Evolutionary conservation across 2,329 filamentous ascomycete species (phyloP), one percentile per base, ranked within the genome.

Genomic region (Tolypocladium guangdongense): DNA sequence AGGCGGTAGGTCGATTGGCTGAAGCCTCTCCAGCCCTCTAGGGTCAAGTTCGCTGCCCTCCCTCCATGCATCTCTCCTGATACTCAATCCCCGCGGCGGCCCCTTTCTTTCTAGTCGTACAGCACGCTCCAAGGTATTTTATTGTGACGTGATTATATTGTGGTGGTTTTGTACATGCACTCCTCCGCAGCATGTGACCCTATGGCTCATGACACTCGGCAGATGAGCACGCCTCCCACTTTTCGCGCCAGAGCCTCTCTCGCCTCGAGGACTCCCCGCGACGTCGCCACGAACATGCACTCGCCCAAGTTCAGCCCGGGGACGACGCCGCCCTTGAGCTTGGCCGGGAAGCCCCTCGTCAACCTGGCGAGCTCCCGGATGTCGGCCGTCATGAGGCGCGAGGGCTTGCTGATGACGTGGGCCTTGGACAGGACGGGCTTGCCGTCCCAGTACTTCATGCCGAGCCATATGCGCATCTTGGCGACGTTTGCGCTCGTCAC

Each of bases 401-500:
- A 91, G 11, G 90, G 87, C 69, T 85, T 92, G 64, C 81, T 86
- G 56, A 95, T 75, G 64, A 86, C 68, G 49, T 71, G 68, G 63
- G 92, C 78, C 58, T 81, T 78, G 57, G 75, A 76, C 60, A 96
- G 72, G 24, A 96, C 90, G 7, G 91, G 89, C 68, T 84, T 77
- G 65, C 87, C 87, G 60, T 90, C 83, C 81, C 82, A 88, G 78
- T 96, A 96, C 74, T 96, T 96, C 63, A 96, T 74, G 1, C 90
- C 90, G 14, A 96, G 71, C 91, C 91, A 96, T 59, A 96, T 74
- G 56, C 91, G 78, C 65, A 88, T 79, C 39, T 75, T 78, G 5
- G 90, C 80, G 38, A 90, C 81, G 70, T 95, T 96, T 62, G 74
- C 76, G 57, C 76, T 74, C 49, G 85, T 90, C 54, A 88, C 76